Percentiles rank a stretch among this genome's conserved stretches.
phyloP scores from a whole-genome alignment of 352 stramenopile genomes.

The Thalassiosira livingstoniorum region DNA sequence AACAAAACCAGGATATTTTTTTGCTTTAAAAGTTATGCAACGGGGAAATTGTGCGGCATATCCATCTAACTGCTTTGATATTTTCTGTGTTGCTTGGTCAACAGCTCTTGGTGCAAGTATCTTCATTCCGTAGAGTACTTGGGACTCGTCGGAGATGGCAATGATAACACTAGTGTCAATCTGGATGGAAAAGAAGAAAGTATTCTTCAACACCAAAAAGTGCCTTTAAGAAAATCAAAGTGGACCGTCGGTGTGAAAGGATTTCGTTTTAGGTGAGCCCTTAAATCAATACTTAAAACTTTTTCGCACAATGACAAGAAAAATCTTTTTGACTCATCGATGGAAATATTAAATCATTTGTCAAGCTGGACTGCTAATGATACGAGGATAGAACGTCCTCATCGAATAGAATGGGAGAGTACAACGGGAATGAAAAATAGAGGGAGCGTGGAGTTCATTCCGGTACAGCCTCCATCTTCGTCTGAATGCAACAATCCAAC shows the following conservation, averaged over 20 bases:
- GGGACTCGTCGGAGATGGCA: slow-evolving; percentile 11
- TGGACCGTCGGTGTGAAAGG: slow-evolving; percentile 78
- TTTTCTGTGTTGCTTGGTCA: not conserved
- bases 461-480: not conserved
- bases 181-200: too few relatives aligned
- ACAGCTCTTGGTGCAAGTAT: slow-evolving; percentile 74
- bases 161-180: too few relatives aligned
- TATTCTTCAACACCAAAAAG: slow-evolving; percentile 2
- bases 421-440: slow-evolving; percentile 76
- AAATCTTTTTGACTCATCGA: not conserved
- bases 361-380: slow-evolving; percentile 66
- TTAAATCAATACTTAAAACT: not conserved
- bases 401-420: slow-evolving; percentile 76
- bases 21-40: not conserved
- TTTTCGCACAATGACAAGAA: not conserved
- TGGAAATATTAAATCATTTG: not conserved
- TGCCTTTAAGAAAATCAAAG: slow-evolving; percentile 56
- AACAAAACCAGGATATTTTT: too few relatives aligned
- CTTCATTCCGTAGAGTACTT: slow-evolving; percentile 74
- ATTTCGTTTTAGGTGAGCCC: slow-evolving; percentile 55
- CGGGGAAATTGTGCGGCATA: not conserved
- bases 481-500: not conserved
- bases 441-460: slow-evolving; percentile 68
- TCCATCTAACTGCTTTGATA: not conserved
- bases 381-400: slow-evolving; percentile 56